Base-by-base conservation (phyloP, 768 basidiomycete genomes). In the Sarcomyxa edulis region DNA sequence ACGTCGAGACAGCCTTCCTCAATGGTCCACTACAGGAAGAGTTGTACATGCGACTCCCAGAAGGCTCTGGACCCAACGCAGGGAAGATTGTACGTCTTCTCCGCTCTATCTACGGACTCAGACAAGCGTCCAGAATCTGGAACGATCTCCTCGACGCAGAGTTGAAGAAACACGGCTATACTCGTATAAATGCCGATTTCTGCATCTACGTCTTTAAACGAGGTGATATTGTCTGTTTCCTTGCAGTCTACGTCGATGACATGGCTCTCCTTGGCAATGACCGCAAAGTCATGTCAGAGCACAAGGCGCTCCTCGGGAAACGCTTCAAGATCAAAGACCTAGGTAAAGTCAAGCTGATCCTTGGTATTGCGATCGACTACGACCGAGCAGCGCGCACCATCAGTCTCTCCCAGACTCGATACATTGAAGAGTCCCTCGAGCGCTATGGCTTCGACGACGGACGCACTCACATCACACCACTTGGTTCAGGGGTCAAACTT, bases 1-100 rank as follows among this genome's bases (percentile, higher is more conserved):
- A 77, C 45, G 59, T 74, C 11, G 64, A 56, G 38, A 50, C 47
- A 22, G 54, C 64, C 7, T 65, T 58, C 41, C 42, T 65, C 18
- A 49, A 63, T 43, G 52, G 57, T 0, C 15, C 39, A 35, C 22
- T 64, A 9, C 29, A 39, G n/a, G 21, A 22, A 7, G 16, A 40
- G 20, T 24, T 40, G 6, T 6, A 20, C 26, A 37, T 35, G n/a
- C n/a, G n/a, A n/a, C n/a, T n/a, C n/a, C n/a, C n/a, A n/a, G n/a
- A n/a, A n/a, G n/a, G n/a, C n/a, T n/a, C n/a, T n/a, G n/a, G n/a
- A n/a, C n/a, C n/a, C n/a, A n/a, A n/a, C n/a, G n/a, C n/a, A n/a
- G n/a, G n/a, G n/a, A n/a, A n/a, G n/a, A 22, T 41, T 24, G 21
- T 22, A 19, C 32, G 35, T n/a, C 32, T 41, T 22, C 18, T 12